Conservation (phyloP, 2,329 filamentous ascomycete species). For the Cordyceps javanica region DNA sequence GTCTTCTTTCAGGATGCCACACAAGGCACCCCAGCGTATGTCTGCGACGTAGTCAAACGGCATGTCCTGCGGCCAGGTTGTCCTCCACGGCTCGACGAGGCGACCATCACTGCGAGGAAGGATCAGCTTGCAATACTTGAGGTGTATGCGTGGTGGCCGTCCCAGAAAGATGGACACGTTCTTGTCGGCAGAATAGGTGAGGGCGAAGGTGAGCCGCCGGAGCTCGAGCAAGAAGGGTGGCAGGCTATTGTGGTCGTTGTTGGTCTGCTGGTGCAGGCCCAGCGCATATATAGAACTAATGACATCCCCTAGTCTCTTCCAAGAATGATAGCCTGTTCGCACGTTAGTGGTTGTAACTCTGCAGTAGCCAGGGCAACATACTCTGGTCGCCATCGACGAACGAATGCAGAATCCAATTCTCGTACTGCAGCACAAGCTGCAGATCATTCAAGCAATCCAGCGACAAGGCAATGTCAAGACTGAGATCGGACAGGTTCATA, state of each 20-base stretch:
- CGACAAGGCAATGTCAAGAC: conserved; percentile 20
- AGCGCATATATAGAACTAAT: conserved; percentile 39
- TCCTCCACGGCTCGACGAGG: not conserved
- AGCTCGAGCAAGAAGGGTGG: conserved; percentile 36
- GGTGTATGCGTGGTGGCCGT: conserved; percentile 39
- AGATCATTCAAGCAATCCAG: conserved; percentile 35
- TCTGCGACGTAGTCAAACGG: conserved; percentile 13
- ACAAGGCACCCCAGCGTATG: conserved; percentile 11
- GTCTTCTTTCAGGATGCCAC: conserved; percentile 11
- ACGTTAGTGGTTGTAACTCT: not conserved
- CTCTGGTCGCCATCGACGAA: conserved; percentile 38
- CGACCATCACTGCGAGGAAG: conserved; percentile 11
- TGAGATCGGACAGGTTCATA: conserved; percentile 18
- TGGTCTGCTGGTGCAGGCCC: conserved; percentile 37
- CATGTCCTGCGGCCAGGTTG: conserved; percentile 10
- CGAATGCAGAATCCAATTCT: conserved; percentile 40
- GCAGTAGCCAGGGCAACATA: conserved; percentile 19
- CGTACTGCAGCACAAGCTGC: conserved; percentile 38
- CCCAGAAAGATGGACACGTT: conserved; percentile 44
- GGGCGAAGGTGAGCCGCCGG: conserved; percentile 33
- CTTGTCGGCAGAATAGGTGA: conserved; percentile 40
- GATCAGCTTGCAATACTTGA: conserved; percentile 34
- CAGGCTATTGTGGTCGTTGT: conserved; percentile 15
- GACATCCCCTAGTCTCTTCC: conserved; percentile 40
- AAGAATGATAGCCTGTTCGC: conserved; percentile 36